A percentile compares a stretch with the other conserved stretches of the same genome.
Evolutionary conservation across 2,329 filamentous ascomycete species (phyloP).

Genomic region (Arthroderma sp.): DNA sequence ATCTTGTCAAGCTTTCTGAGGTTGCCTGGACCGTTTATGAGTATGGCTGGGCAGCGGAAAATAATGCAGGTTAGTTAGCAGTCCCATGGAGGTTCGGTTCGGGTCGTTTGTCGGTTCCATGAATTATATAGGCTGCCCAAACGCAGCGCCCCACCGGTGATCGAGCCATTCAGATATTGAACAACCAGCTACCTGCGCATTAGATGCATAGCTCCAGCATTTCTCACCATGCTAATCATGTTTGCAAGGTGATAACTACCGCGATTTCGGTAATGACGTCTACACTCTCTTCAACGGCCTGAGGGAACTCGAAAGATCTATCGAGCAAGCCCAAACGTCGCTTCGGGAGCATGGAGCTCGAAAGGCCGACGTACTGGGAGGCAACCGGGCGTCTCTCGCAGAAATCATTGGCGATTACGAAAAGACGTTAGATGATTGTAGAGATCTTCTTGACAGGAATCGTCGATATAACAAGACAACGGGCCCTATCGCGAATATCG

Average conservation of each 20-base stretch:
- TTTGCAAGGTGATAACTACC: constrained; percentile 8
- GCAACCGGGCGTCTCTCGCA: constrained; percentile 1
- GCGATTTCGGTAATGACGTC: constrained; percentile 8
- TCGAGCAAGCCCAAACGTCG: constrained; percentile 4
- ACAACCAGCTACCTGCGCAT: not conserved
- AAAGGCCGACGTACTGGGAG: not conserved
- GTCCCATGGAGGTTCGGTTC: not conserved
- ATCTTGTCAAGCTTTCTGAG: constrained; percentile 3
- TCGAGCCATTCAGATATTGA: not conserved
- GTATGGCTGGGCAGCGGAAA: not conserved
- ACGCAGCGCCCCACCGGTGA: not conserved
- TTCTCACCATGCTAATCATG: not conserved
- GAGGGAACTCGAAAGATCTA: constrained; percentile 1
- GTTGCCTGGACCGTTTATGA: constrained; percentile 1
- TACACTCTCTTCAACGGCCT: not conserved
- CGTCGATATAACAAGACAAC: constrained; percentile 6
- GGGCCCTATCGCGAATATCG: constrained; percentile 8
- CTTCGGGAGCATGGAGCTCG: constrained; percentile 1
- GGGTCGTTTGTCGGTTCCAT: too few species aligned
- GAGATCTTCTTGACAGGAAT: constrained; percentile 8
- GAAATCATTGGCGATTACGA: constrained; percentile 12
- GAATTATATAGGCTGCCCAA: too few species aligned
- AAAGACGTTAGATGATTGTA: constrained; percentile 10
- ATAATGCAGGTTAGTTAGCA: not conserved
- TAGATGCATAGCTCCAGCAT: not conserved